Evolutionary conservation across 1,284 basidiomycete species (phyloP), one percentile per base, ranked within the genome.

Genomic region (Fistulinella cinereoalba): DNA sequence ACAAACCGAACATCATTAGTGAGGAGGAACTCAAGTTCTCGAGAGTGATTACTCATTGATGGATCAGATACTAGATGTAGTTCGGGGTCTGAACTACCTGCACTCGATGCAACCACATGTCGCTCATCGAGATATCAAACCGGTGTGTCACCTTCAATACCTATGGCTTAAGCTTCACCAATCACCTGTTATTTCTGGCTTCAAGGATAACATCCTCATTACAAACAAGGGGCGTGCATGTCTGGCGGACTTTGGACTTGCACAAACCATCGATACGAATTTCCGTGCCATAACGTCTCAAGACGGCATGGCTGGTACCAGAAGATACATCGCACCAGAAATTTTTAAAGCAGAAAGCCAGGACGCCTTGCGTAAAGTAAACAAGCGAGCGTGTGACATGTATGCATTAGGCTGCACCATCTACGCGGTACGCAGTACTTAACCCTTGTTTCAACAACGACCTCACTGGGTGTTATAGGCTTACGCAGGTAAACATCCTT

Each of bases 331-430:
- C 58, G 51, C 62, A 10, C 60, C 60, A 6, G 60, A 61, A 40
- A 49, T 61, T 13, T 46, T 55, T 4, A 8, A 23, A 0, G 32
- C 32, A 33, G 16, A 12, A 12, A 15, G 13, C 15, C 28, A 6
- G 13, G 15, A 31, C 5, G 28, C 6, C 11, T 13, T 13, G 42
- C 45, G 42, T 21, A 21, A 34, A 10, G 39, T 61, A 37, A 65
- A 62, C 49, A 62, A 55, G 28, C 62, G 61, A 41, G 42, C 28
- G 12, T 57, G 51, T 19, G 63, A 65, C 21, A 62, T 62, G 51
- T 65, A 64, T 43, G 61, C 63, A 2, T 28, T 62, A 12, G 60
- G 63, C n/a, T 62, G 61, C 32, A 63, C 61, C 4, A 53, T 64
- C 24, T 62, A 60, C 7, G 57, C 46, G 40, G 60, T 65, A 41